A percentile compares a stretch with the other conserved stretches of the same genome.
Evolutionary conservation across 768 basidiomycete genomes (phyloP).

Genomic region (Brasilioporus rufonigricans): DNA sequence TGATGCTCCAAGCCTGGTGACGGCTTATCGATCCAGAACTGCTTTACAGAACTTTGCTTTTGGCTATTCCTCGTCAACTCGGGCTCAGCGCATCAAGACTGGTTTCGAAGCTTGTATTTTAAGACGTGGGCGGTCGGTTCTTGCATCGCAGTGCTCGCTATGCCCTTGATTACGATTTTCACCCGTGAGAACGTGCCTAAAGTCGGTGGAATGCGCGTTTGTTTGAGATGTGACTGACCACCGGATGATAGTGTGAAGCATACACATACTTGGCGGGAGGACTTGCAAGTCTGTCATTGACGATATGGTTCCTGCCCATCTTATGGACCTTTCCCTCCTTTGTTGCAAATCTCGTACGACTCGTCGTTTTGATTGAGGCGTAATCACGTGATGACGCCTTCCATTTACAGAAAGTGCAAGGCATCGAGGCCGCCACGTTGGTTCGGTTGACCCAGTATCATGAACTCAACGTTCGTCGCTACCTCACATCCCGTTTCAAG

Average conservation of each 20-base stretch:
- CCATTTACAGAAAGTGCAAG: conserved; percentile 49
- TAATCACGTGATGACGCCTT: not conserved
- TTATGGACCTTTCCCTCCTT: conserved; percentile 72
- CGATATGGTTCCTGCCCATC: conserved; percentile 71
- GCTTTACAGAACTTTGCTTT: conserved; percentile 68
- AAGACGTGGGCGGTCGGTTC: conserved; percentile 72
- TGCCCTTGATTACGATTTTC: conserved; percentile 69
- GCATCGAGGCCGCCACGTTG: conserved; percentile 63
- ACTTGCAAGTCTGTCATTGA: conserved; percentile 64
- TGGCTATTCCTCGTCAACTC: conserved; percentile 82
- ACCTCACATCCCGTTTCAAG: not conserved
- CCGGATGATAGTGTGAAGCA: conserved; percentile 54
- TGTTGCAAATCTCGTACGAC: conserved; percentile 55
- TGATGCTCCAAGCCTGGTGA: not conserved
- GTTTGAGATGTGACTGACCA: conserved; percentile 9
- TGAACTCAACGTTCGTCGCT: conserved; percentile 67
- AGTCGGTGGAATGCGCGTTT: conserved; percentile 36
- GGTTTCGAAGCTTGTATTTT: conserved; percentile 78
- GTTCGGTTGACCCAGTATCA: conserved; percentile 76
- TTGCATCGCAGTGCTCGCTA: conserved; percentile 52
- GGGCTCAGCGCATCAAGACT: conserved; percentile 59
- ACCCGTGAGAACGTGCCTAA: conserved; percentile 57
- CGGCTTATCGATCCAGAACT: not conserved
- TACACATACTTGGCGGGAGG: conserved; percentile 69
- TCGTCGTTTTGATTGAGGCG: not conserved